Evolutionary conservation across 108 stramenopile species (phyloP), one percentile per base, ranked within the genome.

Genomic region (Nitzschia sp.): DNA sequence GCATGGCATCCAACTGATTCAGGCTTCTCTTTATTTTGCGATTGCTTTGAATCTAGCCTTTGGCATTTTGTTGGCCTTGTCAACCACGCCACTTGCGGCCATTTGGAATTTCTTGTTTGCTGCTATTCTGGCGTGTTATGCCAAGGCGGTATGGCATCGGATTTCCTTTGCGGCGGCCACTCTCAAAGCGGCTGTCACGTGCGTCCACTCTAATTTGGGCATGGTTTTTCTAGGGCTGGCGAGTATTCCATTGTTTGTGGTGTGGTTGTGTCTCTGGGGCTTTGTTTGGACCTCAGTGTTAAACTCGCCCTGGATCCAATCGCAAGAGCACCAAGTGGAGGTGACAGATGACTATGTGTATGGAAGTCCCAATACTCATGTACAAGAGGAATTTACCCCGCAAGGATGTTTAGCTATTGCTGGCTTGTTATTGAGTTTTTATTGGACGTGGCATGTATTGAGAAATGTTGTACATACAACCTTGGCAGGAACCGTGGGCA

Each of bases 391-490:
- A 26, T 63, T 77, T 2, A 68, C 80, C 11, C 46, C 60, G 17
- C 31, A 48, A 34, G 70, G 42, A 38, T 57, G 38, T 46, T 0
- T 82, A 0, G 49, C 58, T 17, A 29, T 82, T 19, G 89, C 92
- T 65, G 31, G 75, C 15, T 77, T 95, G 45, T 53, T 87, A 42
- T 13, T 93, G 0, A 88, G 82, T 26, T 90, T 80, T 51, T 83
- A 86, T 60, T 95, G 91, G 94, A 82, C 84, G 15, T 51, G 48
- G 24, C 85, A 90, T 60, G 91, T 92, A 3, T 81, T 92, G 62
- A 77, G 81, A 54, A 95, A 95, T 77, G 73, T 83, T 26, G 85
- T 95, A 2, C 90, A 90, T 59, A 75, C 75, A 29, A 89, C 93
- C 18, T 82, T 88, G 1, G 87, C 90, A 4, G 94, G 92, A 13